Evolutionary conservation across 805 yeast species (phyloP).

Genomic region (Pichia exigua): DNA sequence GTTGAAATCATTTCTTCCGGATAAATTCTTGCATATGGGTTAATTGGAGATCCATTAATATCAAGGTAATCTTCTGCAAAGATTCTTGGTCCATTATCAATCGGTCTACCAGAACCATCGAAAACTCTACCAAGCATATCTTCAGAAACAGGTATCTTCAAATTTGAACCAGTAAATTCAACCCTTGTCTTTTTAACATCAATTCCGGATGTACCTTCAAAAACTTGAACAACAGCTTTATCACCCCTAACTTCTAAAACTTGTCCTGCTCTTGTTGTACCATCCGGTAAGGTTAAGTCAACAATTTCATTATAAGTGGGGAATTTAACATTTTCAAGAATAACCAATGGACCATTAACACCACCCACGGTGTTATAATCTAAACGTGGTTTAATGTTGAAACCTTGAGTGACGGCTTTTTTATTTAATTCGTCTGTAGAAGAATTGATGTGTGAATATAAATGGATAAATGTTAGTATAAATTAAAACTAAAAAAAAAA

Average conservation of each 20-base stretch:
- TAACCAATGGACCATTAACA: constrained; percentile 97
- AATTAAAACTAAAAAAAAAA: too few species aligned
- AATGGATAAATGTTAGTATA: neutral
- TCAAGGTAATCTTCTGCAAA: constrained; percentile 98
- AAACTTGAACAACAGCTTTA: constrained; percentile 96
- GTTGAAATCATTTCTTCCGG: constrained; percentile 99
- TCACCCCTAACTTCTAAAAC: constrained; percentile 96
- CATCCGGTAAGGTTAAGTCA: constrained; percentile 93
- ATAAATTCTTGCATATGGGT: constrained; percentile 95
- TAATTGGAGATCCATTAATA: constrained; percentile 97
- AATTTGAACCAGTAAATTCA: constrained; percentile 92
- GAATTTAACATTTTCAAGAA: constrained; percentile 75
- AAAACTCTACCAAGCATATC: constrained; percentile 97
- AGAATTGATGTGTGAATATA: too few species aligned
- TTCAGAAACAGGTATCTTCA: constrained; percentile 91
- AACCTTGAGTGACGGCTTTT: constrained; percentile 86
- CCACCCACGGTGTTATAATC: constrained; percentile 97
- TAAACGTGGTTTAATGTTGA: constrained; percentile 82
- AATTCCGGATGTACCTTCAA: constrained; percentile 98
- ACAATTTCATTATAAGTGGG: constrained; percentile 96
- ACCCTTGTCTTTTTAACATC: constrained; percentile 97
- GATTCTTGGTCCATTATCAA: constrained; percentile 96
- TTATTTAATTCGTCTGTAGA: constrained; percentile 66
- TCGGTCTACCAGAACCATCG: constrained; percentile 98
- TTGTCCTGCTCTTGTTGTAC: constrained; percentile 91